A percentile compares a stretch with the other conserved stretches of the same genome.
phyloP scores from a whole-genome alignment of 1,284 basidiomycete species.

The Microbotryum scabiosae region DNA sequence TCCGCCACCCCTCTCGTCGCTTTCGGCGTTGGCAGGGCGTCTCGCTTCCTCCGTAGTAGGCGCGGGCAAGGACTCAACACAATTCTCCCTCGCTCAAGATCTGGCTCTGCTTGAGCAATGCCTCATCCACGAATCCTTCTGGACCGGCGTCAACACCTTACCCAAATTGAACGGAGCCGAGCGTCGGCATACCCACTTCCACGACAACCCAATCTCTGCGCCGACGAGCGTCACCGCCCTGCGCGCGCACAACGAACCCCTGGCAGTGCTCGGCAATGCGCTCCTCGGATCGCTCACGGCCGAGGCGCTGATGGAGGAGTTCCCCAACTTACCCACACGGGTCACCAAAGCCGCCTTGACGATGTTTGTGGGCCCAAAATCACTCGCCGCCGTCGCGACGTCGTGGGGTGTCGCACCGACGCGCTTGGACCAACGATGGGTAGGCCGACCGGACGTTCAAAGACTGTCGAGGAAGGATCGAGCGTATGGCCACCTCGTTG shows the following conservation, averaged over 20 bases:
- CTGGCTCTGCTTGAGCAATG: slow-evolving; percentile 52
- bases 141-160: slow-evolving; percentile 23
- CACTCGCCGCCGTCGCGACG: slow-evolving; percentile 71
- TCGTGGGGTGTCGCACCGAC: slow-evolving; percentile 34
- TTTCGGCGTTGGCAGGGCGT: slow-evolving; percentile 64
- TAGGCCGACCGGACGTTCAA: slow-evolving; percentile 35
- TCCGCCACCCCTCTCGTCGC: slow-evolving; percentile 59
- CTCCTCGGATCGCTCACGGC: slow-evolving; percentile 83
- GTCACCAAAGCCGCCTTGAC: slow-evolving; percentile 84
- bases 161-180: neutral
- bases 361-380: slow-evolving; percentile 76
- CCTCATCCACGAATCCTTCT: slow-evolving; percentile 72
- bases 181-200: slow-evolving; percentile 33
- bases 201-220: slow-evolving; percentile 47
- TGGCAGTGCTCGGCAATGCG: slow-evolving; percentile 74
- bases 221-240: slow-evolving; percentile 42
- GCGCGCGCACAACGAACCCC: slow-evolving; percentile 63
- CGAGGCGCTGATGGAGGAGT: slow-evolving; percentile 72
- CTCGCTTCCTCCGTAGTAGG: slow-evolving; percentile 8
- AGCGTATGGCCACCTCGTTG: slow-evolving; percentile 31
- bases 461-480: slow-evolving; percentile 49
- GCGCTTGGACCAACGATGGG: slow-evolving; percentile 50
- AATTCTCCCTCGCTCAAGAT: slow-evolving; percentile 16
- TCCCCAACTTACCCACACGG: slow-evolving; percentile 81
- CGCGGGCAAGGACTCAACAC: neutral